Evolutionary conservation across 805 yeast genomes (phyloP).

Genomic region (Wickerhamomyces queroliae): DNA sequence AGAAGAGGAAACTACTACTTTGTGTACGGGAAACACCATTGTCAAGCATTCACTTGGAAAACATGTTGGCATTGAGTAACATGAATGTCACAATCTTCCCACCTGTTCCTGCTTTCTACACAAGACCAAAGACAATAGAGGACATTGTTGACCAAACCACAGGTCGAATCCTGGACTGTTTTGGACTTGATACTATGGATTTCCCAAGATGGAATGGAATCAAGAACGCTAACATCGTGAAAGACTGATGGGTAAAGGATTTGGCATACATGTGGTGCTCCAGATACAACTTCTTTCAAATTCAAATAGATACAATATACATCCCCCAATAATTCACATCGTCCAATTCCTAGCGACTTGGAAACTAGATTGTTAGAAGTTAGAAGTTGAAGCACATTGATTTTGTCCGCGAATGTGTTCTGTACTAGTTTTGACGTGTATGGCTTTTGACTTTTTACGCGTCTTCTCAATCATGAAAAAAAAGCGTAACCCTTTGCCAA

Average conservation of each 20-base stretch:
- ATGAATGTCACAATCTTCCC: constrained; percentile 22
- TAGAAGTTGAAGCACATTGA: too few species aligned
- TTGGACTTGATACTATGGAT: constrained; percentile 17
- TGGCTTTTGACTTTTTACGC: too few species aligned
- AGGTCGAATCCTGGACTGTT: constrained; percentile 22
- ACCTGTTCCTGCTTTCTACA: constrained; percentile 25
- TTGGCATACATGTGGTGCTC: too few species aligned
- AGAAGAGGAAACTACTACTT: constrained; percentile 18
- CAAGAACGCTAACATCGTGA: constrained; percentile 8
- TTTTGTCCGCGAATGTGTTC: too few species aligned
- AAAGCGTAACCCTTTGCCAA: too few species aligned
- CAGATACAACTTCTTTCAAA: too few species aligned
- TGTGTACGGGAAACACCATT: constrained; percentile 25
- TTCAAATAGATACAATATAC: too few species aligned
- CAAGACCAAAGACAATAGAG: constrained; percentile 19
- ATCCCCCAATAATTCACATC: too few species aligned
- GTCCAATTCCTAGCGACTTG: too few species aligned
- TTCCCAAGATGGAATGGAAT: constrained; percentile 25
- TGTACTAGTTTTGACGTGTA: too few species aligned
- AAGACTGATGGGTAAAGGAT: neutral
- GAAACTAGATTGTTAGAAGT: too few species aligned
- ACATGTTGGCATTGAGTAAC: constrained; percentile 18
- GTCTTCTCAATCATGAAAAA: too few species aligned
- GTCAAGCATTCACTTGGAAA: constrained; percentile 23
- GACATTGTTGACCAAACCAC: constrained; percentile 22